Evolutionary conservation across 2,329 filamentous ascomycete species (phyloP).

Genomic region (Fusarium poae): DNA sequence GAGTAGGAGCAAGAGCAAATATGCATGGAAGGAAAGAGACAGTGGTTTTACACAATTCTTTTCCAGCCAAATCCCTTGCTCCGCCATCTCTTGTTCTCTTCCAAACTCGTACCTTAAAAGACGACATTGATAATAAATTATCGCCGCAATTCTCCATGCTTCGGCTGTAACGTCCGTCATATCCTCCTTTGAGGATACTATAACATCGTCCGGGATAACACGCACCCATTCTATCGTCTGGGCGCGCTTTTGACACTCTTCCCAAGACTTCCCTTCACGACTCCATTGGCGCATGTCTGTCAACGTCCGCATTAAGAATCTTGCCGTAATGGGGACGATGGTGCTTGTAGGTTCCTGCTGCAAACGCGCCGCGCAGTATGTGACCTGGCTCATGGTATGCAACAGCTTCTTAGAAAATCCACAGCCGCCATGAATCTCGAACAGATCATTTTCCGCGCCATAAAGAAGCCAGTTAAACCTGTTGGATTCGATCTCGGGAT

Average conservation of each 20-base stretch:
- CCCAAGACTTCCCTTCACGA: conserved; percentile 47
- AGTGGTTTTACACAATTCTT: background rate
- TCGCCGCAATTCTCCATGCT: conserved; percentile 57
- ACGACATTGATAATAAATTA: conserved; percentile 57
- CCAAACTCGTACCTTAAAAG: conserved; percentile 51
- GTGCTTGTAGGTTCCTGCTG: conserved; percentile 52
- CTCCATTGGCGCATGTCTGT: conserved; percentile 55
- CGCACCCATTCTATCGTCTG: conserved; percentile 52
- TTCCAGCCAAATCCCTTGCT: background rate
- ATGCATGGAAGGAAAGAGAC: background rate
- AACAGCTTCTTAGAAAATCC: conserved; percentile 58
- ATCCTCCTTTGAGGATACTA: conserved; percentile 47
- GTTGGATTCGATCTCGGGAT: conserved; percentile 48
- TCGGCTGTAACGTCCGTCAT: conserved; percentile 60
- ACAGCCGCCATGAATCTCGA: conserved; percentile 58
- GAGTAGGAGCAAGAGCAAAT: background rate
- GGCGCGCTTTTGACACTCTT: conserved; percentile 27
- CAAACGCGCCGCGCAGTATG: conserved; percentile 54
- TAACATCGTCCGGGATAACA: conserved; percentile 36
- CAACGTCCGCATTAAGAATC: conserved; percentile 49
- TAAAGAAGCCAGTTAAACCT: conserved; percentile 58
- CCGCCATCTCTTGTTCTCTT: background rate
- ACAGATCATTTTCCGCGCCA: conserved; percentile 53
- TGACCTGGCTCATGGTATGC: conserved; percentile 55
- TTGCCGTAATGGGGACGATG: conserved; percentile 51